These are phyloP conservation scores for Dacryopinax spathularia DNA, from an alignment of 768 basidiomycete genomes.

Conservation along the genomic window DNA sequence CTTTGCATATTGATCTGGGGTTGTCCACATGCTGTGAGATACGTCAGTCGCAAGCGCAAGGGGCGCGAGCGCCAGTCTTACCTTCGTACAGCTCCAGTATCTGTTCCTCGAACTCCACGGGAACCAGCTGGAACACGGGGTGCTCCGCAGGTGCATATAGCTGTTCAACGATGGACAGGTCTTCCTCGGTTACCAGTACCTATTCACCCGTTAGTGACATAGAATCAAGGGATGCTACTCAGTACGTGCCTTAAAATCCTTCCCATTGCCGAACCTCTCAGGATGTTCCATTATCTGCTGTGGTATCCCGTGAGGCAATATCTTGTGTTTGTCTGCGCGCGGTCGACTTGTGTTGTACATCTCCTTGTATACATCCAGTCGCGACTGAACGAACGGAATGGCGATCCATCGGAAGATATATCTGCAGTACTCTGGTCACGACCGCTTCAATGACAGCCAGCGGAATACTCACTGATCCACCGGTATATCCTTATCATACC, in stretches of 20 bases:
- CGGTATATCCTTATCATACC: not conserved
- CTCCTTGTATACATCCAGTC: conserved; percentile 23
- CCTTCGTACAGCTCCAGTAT: too few relatives aligned
- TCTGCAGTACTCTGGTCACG: conserved; percentile 13
- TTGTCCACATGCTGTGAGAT: too few relatives aligned
- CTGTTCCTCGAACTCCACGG: too few relatives aligned
- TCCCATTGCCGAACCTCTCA: conserved; percentile 16
- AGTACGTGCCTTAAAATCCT: conserved; percentile 32
- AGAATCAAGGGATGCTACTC: too few relatives aligned
- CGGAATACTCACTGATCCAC: not conserved
- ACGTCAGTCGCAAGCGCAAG: too few relatives aligned
- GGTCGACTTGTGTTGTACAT: conserved; percentile 16
- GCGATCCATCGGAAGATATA: conserved; percentile 31
- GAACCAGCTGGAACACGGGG: too few relatives aligned
- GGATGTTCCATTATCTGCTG: conserved; percentile 23
- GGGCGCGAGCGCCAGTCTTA: too few relatives aligned
- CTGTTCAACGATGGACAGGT: too few relatives aligned
- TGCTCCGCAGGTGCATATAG: too few relatives aligned
- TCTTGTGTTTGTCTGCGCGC: conserved; percentile 24
- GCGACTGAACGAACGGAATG: conserved; percentile 31
- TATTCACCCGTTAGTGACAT: too few relatives aligned
- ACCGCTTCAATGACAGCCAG: not conserved
- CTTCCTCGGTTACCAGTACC: too few relatives aligned
- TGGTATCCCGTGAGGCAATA: conserved; percentile 30
- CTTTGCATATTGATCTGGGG: too few relatives aligned